Evolutionary conservation across 306 rosid genomes (phyloP).

Genomic region (Senna tora): DNA sequence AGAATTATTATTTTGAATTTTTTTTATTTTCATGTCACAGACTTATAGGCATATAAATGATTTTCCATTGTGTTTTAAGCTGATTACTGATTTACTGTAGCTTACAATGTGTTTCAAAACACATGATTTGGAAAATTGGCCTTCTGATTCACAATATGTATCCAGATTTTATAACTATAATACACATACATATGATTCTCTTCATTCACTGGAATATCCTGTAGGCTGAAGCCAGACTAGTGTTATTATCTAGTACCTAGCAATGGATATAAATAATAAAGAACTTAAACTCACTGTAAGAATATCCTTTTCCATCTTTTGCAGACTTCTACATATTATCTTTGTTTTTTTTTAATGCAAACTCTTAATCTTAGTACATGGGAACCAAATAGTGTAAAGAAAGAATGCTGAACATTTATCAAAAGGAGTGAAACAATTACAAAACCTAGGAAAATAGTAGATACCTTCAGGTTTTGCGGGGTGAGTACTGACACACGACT

Average conservation of each 20-base stretch:
- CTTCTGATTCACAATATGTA: neutral
- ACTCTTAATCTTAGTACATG: neutral
- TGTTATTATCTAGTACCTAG: neutral
- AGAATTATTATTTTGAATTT: neutral
- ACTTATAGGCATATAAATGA: neutral
- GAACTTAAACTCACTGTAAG: conserved; percentile 3
- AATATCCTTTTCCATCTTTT: neutral
- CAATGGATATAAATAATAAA: conserved; percentile 15
- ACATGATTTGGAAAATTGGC: neutral
- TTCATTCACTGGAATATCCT: conserved; percentile 20
- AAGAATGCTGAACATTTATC: neutral
- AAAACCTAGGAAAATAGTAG: conserved; percentile 27
- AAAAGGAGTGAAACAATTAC: conserved; percentile 25
- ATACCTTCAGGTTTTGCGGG: conserved; percentile 82
- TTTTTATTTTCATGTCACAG: neutral
- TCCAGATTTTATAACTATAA: neutral
- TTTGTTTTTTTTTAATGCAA: neutral
- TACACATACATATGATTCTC: neutral
- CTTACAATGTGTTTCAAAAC: neutral
- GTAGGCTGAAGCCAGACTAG: neutral
- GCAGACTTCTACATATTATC: neutral
- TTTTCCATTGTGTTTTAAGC: neutral
- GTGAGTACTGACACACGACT: conserved; percentile 77
- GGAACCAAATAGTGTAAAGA: neutral
- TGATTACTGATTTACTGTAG: neutral